phyloP scores from a whole-genome alignment of 2,329 filamentous ascomycete genomes.

The Paraphoma sp. region DNA sequence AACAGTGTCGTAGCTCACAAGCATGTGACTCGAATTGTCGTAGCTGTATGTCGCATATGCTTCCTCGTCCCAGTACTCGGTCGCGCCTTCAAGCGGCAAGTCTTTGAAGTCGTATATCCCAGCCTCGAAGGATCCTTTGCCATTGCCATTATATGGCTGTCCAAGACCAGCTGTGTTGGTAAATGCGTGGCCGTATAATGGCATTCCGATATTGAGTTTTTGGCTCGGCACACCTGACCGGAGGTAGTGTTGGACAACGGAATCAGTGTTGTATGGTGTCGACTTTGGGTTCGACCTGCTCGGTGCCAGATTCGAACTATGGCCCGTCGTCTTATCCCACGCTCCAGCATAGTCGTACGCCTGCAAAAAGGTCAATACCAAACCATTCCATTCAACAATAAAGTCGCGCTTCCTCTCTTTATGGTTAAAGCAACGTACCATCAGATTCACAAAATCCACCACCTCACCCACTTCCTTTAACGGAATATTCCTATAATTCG shows the following conservation, averaged over 20 bases:
- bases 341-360: slow-evolving; percentile 70
- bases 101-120: slow-evolving; percentile 85
- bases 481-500: slow-evolving; percentile 52
- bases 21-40: slow-evolving; percentile 64
- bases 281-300: slow-evolving; percentile 62
- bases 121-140: slow-evolving; percentile 81
- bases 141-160: slow-evolving; percentile 71
- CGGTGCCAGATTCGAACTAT: slow-evolving; percentile 80
- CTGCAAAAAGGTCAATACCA: not conserved
- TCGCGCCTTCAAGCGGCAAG: slow-evolving; percentile 72
- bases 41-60: slow-evolving; percentile 80
- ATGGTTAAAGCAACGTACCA: slow-evolving; percentile 35
- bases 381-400: too few species aligned
- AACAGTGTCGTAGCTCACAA: slow-evolving; percentile 80
- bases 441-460: slow-evolving; percentile 59
- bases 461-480: slow-evolving; percentile 50
- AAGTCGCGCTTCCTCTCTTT: too few species aligned
- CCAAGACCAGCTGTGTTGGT: slow-evolving; percentile 78
- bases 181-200: slow-evolving; percentile 88
- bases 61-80: slow-evolving; percentile 68
- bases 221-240: slow-evolving; percentile 63
- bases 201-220: slow-evolving; percentile 91
- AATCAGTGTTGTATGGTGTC: slow-evolving; percentile 80
- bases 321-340: slow-evolving; percentile 75
- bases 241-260: slow-evolving; percentile 75